Percentiles rank a stretch among this genome's conserved stretches.
Evolutionary conservation across 768 basidiomycete genomes (phyloP).

Genomic region (Auricularia sp.): DNA sequence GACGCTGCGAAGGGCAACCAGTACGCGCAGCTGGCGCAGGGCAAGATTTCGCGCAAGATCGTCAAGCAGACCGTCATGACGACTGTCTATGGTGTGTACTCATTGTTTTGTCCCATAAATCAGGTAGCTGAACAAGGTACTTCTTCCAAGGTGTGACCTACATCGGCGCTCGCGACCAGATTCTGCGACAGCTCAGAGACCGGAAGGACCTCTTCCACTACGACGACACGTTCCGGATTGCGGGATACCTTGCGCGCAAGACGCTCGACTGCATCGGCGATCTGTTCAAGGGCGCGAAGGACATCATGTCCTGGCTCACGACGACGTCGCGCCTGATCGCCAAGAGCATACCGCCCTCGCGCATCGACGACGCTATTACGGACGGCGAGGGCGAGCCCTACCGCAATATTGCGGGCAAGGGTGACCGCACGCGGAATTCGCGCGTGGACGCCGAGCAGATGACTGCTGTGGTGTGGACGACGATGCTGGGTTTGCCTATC

Average conservation of each 20-base stretch:
- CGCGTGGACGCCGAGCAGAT: conserved; percentile 78
- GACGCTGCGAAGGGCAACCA: conserved; percentile 43
- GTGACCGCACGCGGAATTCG: conserved; percentile 16
- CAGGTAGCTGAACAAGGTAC: not conserved
- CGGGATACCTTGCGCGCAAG: conserved; percentile 74
- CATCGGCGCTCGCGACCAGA: conserved; percentile 89
- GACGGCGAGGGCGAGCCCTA: conserved; percentile 10
- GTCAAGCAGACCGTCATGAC: conserved; percentile 99
- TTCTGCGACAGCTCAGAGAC: conserved; percentile 77
- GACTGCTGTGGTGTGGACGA: conserved; percentile 94
- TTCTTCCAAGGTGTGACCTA: conserved; percentile 52
- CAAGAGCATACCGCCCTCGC: conserved; percentile 70
- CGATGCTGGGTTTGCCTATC: conserved; percentile 87
- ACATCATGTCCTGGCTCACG: conserved; percentile 87
- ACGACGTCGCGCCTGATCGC: conserved; percentile 74
- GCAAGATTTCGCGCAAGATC: conserved; percentile 82
- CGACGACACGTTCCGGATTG: conserved; percentile 62
- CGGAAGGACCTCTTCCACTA: conserved; percentile 51
- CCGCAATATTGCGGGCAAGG: conserved; percentile 1
- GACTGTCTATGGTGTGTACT: conserved; percentile 70
- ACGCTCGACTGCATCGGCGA: conserved; percentile 78
- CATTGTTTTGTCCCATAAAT: not conserved
- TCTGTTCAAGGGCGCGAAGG: conserved; percentile 84
- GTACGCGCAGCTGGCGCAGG: conserved; percentile 51
- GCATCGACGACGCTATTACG: conserved; percentile 38